Evolutionary conservation across 108 stramenopile species (phyloP).

Genomic region (Poteriospumella lacustris): DNA sequence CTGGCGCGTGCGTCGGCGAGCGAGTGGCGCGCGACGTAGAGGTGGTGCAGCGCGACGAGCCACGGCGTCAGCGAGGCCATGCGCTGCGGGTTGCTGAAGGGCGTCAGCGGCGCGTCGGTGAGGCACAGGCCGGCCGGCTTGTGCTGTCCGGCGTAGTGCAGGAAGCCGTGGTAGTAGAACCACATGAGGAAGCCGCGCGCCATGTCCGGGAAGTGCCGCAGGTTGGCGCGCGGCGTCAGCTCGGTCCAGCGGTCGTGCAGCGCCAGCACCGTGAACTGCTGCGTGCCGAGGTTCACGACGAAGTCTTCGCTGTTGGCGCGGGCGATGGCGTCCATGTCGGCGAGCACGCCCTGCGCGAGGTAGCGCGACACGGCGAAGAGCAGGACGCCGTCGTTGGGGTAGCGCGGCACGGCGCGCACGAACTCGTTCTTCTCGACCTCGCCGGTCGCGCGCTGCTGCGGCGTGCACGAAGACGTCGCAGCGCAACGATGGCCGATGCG

Average conservation of each 20-base stretch:
- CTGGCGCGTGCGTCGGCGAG: too few relatives aligned
- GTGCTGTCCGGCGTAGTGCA: not conserved
- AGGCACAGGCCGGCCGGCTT: not conserved
- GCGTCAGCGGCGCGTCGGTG: too few relatives aligned
- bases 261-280: not conserved
- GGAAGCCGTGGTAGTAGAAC: not conserved
- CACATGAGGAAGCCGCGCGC: conserved; percentile 11
- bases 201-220: conserved; percentile 11
- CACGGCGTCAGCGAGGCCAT: too few relatives aligned
- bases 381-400: conserved; percentile 3
- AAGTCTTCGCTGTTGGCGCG: not conserved
- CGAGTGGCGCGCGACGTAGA: too few relatives aligned
- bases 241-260: not conserved
- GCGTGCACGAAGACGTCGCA: not conserved
- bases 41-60: too few relatives aligned
- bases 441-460: too few relatives aligned
- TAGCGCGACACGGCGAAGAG: not conserved
- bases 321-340: not conserved
- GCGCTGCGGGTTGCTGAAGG: too few relatives aligned
- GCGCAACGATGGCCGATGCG: not conserved
- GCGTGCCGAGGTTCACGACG: not conserved
- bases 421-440: not conserved
- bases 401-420: not conserved
- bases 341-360: not conserved
- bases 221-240: not conserved